Evolutionary conservation across 139 green algal genomes (phyloP), one percentile per base, ranked within the genome.

Genomic region (Volvox reticuliferus): DNA sequence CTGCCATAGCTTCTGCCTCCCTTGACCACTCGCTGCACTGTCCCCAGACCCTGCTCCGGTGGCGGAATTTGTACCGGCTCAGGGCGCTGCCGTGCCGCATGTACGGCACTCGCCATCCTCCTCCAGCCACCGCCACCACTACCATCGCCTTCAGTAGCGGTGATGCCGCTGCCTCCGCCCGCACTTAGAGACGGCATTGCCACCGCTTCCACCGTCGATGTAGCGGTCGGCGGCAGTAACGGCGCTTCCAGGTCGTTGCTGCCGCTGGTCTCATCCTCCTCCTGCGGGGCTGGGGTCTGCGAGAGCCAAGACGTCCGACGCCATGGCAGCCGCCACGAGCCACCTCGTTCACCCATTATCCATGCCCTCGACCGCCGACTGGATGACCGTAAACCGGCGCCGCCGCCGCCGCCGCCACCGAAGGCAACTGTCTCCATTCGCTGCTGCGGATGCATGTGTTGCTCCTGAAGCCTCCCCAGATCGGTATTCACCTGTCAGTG

Each of bases 221-320:
- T n/a, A n/a, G n/a, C n/a, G n/a, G n/a, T n/a, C 26, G 28, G 50
- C 78, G 37, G 37, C 35, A 92, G 68, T 50, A 92, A 30, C 65
- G 89, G 81, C 5, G 89, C 71, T 69, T 89, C 81, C 69, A 92
- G 81, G 81, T 89, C 89, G 30, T 82, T 30, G 63, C 28, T 44
- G 76, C 76, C 76, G 76, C 30, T 36, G 33, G 13, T 36, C 32
- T 30, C 76, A 55, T 12, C 32, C 12, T 55, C 76, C 73, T 24
- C 76, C 76, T 19, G 32, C 32, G 30, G 32, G 13, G 76, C 2
- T 61, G 16, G 28, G 28, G 71, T 32, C 71, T 35, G 14, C 71
- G 19, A 13, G 28, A 18, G 6, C 71, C 28, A 73, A 28, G 65
- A 24, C 21, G 16, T 30, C 26, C 71, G 71, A 30, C 71, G 71